Percentiles rank a stretch among this genome's conserved stretches.
Evolutionary conservation across 2,329 filamentous ascomycete species (phyloP).

Genomic region (Penicillium capsulatum): DNA sequence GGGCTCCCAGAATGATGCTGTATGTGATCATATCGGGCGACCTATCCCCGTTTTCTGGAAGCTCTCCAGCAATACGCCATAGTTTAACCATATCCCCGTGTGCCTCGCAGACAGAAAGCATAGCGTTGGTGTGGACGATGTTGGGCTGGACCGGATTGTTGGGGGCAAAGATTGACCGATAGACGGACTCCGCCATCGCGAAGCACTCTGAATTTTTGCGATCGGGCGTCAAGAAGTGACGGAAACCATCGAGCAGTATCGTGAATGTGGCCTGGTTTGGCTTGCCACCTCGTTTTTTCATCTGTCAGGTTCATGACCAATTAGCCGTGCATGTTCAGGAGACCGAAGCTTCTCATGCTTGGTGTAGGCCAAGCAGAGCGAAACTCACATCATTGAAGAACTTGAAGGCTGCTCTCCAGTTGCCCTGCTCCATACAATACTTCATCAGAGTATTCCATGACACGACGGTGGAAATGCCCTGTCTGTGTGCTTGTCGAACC

Average conservation of each 20-base stretch:
- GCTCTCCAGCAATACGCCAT: slow-evolving; percentile 69
- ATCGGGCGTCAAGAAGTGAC: slow-evolving; percentile 48
- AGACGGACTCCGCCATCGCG: slow-evolving; percentile 66
- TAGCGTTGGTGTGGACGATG: slow-evolving; percentile 81
- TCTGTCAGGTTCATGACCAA: slow-evolving; percentile 48
- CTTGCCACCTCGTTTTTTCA: slow-evolving; percentile 86
- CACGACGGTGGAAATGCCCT: slow-evolving; percentile 61
- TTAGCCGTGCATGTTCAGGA: slow-evolving; percentile 1
- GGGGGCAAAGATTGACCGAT: slow-evolving; percentile 66
- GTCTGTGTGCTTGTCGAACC: slow-evolving; percentile 63
- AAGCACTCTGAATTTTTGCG: slow-evolving; percentile 35
- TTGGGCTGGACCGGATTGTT: slow-evolving; percentile 64
- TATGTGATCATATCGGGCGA: slow-evolving; percentile 71
- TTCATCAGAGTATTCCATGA: slow-evolving; percentile 86
- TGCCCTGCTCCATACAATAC: slow-evolving; percentile 60
- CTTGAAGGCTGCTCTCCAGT: slow-evolving; percentile 64
- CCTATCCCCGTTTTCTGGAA: slow-evolving; percentile 60
- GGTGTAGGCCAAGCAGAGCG: not conserved
- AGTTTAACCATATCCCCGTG: slow-evolving; percentile 73
- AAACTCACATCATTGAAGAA: slow-evolving; percentile 76
- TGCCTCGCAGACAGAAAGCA: slow-evolving; percentile 74
- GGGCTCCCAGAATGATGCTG: slow-evolving; percentile 74
- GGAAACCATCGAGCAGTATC: slow-evolving; percentile 72
- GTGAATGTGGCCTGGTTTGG: slow-evolving; percentile 83
- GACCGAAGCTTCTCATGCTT: not conserved